Evolutionary conservation across 106 monocot genomes (phyloP).

Genomic region (Allium sativum): DNA sequence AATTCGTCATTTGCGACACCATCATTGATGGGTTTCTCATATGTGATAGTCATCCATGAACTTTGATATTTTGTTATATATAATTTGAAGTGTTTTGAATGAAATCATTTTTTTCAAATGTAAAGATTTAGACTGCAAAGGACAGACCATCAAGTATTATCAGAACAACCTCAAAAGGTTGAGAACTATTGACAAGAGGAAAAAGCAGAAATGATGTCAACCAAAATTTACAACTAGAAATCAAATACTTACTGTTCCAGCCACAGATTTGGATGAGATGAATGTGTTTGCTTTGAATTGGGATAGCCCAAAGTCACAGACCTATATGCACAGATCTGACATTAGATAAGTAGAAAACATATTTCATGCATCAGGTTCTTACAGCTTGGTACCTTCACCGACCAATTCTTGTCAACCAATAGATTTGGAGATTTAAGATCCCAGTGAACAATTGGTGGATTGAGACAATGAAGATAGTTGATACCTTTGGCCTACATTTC

Average conservation of each 20-base stretch:
- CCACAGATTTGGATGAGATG: conserved; percentile 68
- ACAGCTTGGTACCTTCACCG: conserved; percentile 44
- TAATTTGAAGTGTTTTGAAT: no score
- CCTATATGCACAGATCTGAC: conserved; percentile 23
- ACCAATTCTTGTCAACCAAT: conserved; percentile 82
- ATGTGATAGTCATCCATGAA: no score
- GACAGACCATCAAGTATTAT: no score
- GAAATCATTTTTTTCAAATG: no score
- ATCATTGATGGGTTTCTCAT: no score
- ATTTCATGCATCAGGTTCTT: no score
- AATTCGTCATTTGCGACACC: no score
- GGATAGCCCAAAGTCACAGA: conserved; percentile 80
- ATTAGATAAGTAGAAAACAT: neutral
- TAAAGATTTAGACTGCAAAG: no score
- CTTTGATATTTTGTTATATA: no score
- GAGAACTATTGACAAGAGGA: no score
- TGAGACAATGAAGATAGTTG: conserved; percentile 83
- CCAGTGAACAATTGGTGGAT: conserved; percentile 71
- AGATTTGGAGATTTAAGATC: conserved; percentile 82
- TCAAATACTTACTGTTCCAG: conserved; percentile 58
- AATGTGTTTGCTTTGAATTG: conserved; percentile 79
- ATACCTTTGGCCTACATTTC: conserved; percentile 56
- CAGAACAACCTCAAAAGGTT: no score
- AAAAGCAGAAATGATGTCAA: no score
- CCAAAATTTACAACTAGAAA: neutral